A percentile compares a stretch with the other conserved stretches of the same genome.
phyloP scores from a whole-genome alignment of 148 eudicot genomes.

The Camellia granthamiana region DNA sequence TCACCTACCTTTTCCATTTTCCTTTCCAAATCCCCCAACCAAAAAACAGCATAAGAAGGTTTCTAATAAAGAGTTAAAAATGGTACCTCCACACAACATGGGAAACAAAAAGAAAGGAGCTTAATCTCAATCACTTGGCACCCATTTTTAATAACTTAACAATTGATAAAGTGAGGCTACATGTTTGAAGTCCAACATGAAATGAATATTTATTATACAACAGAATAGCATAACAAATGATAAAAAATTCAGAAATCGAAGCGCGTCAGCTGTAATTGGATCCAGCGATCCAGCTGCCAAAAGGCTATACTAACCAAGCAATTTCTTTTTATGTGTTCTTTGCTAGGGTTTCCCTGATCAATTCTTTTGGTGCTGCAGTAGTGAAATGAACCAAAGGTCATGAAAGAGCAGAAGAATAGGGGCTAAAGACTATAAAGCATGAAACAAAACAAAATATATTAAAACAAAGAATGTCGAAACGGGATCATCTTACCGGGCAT shows the following conservation, averaged over 20 bases:
- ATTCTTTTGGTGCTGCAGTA: constrained; percentile 58
- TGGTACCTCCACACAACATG: too few species aligned
- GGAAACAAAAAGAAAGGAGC: too few species aligned
- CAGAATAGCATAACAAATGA: not conserved
- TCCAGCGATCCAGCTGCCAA: constrained; percentile 5
- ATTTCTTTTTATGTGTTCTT: constrained; percentile 7
- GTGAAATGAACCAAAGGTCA: not conserved
- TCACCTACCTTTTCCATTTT: too few species aligned
- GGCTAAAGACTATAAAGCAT: not conserved
- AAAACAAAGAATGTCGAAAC: not conserved
- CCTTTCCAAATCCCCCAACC: too few species aligned
- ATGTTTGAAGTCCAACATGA: not conserved
- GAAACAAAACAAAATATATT: not conserved
- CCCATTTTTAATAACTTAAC: not conserved
- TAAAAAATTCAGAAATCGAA: not conserved
- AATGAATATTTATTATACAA: not conserved
- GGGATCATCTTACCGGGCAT: constrained; percentile 40
- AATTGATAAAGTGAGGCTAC: not conserved
- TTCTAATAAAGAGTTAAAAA: too few species aligned
- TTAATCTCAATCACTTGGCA: too few species aligned
- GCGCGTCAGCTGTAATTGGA: not conserved
- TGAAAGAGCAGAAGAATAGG: not conserved
- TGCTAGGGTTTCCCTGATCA: constrained; percentile 39
- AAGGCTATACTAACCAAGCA: not conserved
- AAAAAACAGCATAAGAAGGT: too few species aligned